A percentile compares a stretch with the other conserved stretches of the same genome.
These are phyloP conservation scores for Zygosaccharomyces bisporus DNA, from an alignment of 805 yeast species.

Conservation along the genomic window DNA sequence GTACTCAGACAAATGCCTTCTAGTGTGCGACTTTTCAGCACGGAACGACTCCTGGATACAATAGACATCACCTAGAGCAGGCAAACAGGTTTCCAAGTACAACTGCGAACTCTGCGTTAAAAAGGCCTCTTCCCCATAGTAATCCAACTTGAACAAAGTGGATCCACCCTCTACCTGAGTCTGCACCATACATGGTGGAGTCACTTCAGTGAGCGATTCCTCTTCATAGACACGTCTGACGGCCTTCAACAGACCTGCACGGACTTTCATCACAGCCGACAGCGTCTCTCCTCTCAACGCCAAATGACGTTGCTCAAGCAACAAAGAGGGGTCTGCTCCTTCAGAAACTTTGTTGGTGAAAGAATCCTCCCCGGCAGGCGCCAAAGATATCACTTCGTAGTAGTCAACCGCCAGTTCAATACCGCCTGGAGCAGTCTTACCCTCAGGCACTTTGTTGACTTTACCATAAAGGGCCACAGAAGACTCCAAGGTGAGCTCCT, in stretches of 20 bases:
- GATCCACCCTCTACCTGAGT: slow-evolving; percentile 99
- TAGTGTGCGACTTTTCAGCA: slow-evolving; percentile 97
- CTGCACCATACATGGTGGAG: slow-evolving; percentile 99
- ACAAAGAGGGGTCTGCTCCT: slow-evolving; percentile 85
- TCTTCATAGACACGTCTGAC: slow-evolving; percentile 75
- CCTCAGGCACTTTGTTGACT: slow-evolving; percentile 83
- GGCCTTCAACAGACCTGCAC: slow-evolving; percentile 72
- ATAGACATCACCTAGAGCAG: slow-evolving; percentile 95
- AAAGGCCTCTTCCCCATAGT: slow-evolving; percentile 95
- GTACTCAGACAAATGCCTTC: slow-evolving; percentile 96
- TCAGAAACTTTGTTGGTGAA: slow-evolving; percentile 93
- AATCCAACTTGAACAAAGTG: slow-evolving; percentile 85
- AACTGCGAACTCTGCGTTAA: slow-evolving; percentile 96
- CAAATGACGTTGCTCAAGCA: slow-evolving; percentile 93
- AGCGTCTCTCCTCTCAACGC: slow-evolving; percentile 95
- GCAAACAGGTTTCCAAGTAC: slow-evolving; percentile 92
- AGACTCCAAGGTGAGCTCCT: slow-evolving; percentile 82
- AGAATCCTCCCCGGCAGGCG: slow-evolving; percentile 95
- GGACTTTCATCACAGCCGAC: slow-evolving; percentile 88
- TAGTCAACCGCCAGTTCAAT: slow-evolving; percentile 90
- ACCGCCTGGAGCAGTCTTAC: slow-evolving; percentile 96
- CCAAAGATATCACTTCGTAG: slow-evolving; percentile 84
- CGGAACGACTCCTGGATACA: slow-evolving; percentile 98
- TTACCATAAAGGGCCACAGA: slow-evolving; percentile 79
- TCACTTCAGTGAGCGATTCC: slow-evolving; percentile 79